Evolutionary conservation across 441 rosid genomes (phyloP).

Genomic region (Bocquillonia castaneifolia): DNA sequence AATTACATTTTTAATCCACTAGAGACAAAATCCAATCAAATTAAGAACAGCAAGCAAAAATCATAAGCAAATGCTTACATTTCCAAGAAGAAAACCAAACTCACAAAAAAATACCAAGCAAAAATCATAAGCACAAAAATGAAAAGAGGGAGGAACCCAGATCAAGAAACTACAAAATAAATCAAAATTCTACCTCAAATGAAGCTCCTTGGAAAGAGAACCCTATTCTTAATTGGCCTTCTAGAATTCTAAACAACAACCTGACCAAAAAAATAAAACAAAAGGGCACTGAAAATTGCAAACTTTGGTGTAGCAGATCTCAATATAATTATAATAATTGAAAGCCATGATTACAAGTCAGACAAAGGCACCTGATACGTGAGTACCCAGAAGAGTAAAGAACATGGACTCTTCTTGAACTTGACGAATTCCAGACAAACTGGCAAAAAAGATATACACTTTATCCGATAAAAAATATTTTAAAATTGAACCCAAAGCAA

Average conservation of each 20-base stretch:
- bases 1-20: neutral
- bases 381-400: constrained; percentile 37
- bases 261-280: constrained; percentile 1
- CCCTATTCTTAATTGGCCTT: constrained; percentile 11
- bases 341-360: neutral
- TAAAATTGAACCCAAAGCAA: too few relatives aligned
- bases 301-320: constrained; percentile 22
- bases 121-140: neutral
- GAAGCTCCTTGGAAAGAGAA: constrained; percentile 9
- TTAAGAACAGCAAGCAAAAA: too few relatives aligned
- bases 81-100: neutral
- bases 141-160: constrained; percentile 8
- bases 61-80: neutral
- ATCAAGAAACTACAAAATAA: neutral
- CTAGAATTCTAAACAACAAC: constrained; percentile 19
- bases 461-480: neutral
- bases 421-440: constrained; percentile 21
- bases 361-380: constrained; percentile 39
- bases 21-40: neutral
- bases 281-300: neutral
- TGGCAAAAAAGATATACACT: neutral
- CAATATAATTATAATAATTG: neutral
- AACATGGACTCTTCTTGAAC: constrained; percentile 36
- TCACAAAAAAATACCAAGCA: neutral
- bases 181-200: constrained; percentile 20